Evolutionary conservation across 2,329 filamentous ascomycete species (phyloP), one percentile per base, ranked within the genome.

Genomic region (Juglanconis oblonga): DNA sequence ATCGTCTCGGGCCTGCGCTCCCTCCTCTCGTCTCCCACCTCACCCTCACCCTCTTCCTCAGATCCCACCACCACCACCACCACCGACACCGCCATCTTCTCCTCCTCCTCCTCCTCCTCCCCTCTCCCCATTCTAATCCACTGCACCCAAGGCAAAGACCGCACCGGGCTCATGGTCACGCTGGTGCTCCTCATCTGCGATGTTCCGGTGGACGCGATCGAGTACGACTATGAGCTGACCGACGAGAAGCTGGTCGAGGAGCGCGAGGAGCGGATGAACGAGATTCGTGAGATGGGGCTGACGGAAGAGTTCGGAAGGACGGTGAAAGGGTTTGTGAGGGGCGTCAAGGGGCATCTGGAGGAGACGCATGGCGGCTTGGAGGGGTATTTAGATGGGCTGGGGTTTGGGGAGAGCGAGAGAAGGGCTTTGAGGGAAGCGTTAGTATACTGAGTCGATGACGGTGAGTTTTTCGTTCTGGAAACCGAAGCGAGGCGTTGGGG

Each of bases 131-230:
- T 87, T 1, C 70, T 96, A 7, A 76, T 95, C 2, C 91, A 96
- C 73, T 97, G 92, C 73, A 95, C 92, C 0, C 91, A 96, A 68
- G 92, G 92, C 60, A 97, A 96, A 71, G 92, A 96, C 69, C 84
- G 92, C 2, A 92, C 86, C 1, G 92, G 92, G 0, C 76, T 96
- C 11, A 78, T 90, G 10, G 78, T 91, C 5, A 77, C 89, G 45
- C 76, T 96, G 4, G 73, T 89, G 0, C 75, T 96, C 24, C 79
- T 94, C 67, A 75, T 90, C 10, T 77, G 90, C 3, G 75, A 73
- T 7, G 73, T 90, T 1, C 83, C 86, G 0, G 60, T 78, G 1
- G 70, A 79, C 0, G 88, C 85, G 2, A 86, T 96, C 47, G 78
- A 84, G 57, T 70, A 87, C 64, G 92, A 96, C 73, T 96, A 96